Base-by-base conservation (phyloP, 306 rosid genomes). In the Mimosa bimucronata region DNA sequence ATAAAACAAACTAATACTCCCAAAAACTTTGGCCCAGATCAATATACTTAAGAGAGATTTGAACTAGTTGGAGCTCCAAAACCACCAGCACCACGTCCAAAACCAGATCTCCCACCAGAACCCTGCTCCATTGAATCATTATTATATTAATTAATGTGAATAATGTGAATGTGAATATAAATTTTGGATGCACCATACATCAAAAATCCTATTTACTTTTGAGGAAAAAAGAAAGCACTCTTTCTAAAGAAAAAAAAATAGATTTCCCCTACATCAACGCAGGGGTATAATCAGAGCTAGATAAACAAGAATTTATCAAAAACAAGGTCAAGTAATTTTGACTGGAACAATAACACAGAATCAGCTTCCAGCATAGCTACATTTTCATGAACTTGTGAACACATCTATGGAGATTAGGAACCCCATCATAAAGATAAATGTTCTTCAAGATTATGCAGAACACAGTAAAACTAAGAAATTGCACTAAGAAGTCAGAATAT, bases 21-120 rank as follows among this genome's bases (percentile, higher is more conserved):
- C 76, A 58, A 82, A 85, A 78, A 18, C 41, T 57, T 15, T 7
- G 58, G 67, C 52, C 37, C 41, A 77, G 44, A 61, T 1, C 74
- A 58, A 30, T 44, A 71, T 66, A 14, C 52, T 88, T 72, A 89
- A 6, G 88, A 40, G 28, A 48, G 84, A 66, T 85, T 79, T 29
- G 95, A 94, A 55, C 91, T 88, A 16, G 92, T 80, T 60, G 85
- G 89, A 0, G 82, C 87, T 18, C 85, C 89, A 28, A 44, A 86
- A 45, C 92, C 83, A 38, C 97, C 92, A 57, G 92, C 85, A 57
- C 97, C 93, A 58, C 97, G 97, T 16, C 97, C 93, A 57, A 91
- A 91, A 60, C 93, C 93, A 44, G 93, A 77, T 66, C 91, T 88
- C 80, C 91, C 97, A 12, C 93, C 87, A 68, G 91, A 38, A 71